Conservation (phyloP, 2,329 filamentous ascomycete species). For the Sarocladiaceae sp. region DNA sequence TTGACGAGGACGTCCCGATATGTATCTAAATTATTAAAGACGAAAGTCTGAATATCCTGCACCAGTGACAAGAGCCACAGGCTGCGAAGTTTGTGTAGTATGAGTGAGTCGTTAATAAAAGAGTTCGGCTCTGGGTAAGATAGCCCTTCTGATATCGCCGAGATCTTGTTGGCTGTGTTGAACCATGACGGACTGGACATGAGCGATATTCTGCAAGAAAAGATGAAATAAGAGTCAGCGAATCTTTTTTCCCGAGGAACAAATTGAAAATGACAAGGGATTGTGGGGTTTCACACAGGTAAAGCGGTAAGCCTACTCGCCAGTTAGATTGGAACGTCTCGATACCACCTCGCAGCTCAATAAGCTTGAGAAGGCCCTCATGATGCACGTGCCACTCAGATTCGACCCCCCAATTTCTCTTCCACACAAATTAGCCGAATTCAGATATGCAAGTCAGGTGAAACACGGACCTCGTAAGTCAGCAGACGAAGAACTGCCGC, state of each 20-base stretch:
- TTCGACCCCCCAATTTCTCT: constrained; percentile 10
- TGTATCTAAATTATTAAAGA: neutral
- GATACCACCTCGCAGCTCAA: constrained; percentile 8
- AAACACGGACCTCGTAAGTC: constrained; percentile 6
- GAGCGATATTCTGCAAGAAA: constrained; percentile 3
- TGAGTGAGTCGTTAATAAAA: neutral
- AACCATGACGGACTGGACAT: constrained; percentile 10
- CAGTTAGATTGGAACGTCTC: constrained; percentile 6
- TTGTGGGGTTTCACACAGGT: neutral
- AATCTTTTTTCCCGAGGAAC: no score
- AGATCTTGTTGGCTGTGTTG: constrained; percentile 8
- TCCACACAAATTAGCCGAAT: neutral
- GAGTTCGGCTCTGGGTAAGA: neutral
- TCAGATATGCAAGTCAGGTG: neutral
- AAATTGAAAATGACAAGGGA: neutral
- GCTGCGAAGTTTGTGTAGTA: constrained; percentile 6
- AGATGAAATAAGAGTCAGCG: no score
- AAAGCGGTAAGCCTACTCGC: constrained; percentile 5
- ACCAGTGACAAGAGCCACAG: constrained; percentile 11
- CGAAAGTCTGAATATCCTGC: constrained; percentile 10
- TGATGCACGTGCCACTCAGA: constrained; percentile 10
- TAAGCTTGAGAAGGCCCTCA: constrained; percentile 1
- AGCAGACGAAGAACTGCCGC: constrained; percentile 11
- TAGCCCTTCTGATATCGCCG: constrained; percentile 2
- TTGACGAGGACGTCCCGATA: neutral